Evolutionary conservation across 2,329 filamentous ascomycete species (phyloP).

Genomic region (Nannizziopsis arthrosporioides): DNA sequence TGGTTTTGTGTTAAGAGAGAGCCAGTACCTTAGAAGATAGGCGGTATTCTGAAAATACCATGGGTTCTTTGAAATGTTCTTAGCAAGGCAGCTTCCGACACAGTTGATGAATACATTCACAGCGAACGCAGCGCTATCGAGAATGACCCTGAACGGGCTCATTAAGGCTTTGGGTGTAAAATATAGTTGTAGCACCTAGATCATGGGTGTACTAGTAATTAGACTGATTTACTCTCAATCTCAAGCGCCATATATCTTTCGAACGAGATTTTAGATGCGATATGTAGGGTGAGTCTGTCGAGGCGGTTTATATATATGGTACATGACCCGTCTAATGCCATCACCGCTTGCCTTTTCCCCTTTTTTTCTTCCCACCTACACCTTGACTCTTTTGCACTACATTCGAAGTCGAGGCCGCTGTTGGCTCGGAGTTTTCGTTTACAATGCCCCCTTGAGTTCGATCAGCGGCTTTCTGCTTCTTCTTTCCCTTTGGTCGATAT

Average conservation of each 20-base stretch:
- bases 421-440: conserved; percentile 56
- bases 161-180: neutral
- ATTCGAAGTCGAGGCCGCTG: conserved; percentile 24
- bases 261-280: neutral
- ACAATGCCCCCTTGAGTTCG: conserved; percentile 77
- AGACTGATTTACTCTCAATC: too few relatives aligned
- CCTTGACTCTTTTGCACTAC: conserved; percentile 23
- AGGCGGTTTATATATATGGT: too few relatives aligned
- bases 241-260: too few relatives aligned
- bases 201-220: too few relatives aligned
- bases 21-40: too few relatives aligned
- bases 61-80: too few relatives aligned
- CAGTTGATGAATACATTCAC: too few relatives aligned
- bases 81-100: too few relatives aligned
- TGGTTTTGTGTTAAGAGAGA: too few relatives aligned
- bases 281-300: neutral
- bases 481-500: conserved; percentile 83
- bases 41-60: too few relatives aligned
- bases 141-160: too few relatives aligned
- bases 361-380: conserved; percentile 39
- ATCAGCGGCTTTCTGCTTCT: conserved; percentile 70
- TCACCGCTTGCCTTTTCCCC: conserved; percentile 39
- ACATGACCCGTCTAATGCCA: neutral
- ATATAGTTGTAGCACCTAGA: neutral
- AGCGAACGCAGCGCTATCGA: too few relatives aligned